Conservation (phyloP, 768 basidiomycete genomes). For the Kockovaella imperatae region DNA sequence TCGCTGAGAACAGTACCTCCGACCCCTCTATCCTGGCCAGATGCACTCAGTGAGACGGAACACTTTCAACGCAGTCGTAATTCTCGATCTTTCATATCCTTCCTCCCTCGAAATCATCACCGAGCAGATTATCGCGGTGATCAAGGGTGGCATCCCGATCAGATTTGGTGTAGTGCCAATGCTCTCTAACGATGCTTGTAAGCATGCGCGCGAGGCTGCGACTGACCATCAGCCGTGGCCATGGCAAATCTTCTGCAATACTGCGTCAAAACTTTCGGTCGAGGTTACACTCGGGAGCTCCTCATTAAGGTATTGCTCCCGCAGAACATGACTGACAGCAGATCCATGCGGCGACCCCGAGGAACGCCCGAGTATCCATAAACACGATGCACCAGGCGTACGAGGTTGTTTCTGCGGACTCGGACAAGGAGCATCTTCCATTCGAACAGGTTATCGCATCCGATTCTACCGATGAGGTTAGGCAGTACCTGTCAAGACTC, state of each 20-base stretch:
- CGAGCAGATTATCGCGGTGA: constrained; percentile 59
- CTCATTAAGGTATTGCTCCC: constrained; percentile 46
- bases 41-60: constrained; percentile 69
- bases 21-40: constrained; percentile 70
- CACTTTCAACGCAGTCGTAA: constrained; percentile 72
- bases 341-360: constrained; percentile 18
- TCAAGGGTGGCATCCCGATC: constrained; percentile 65
- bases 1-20: constrained; percentile 55
- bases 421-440: constrained; percentile 16
- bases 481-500: constrained; percentile 57
- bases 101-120: constrained; percentile 58
- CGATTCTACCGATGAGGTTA: constrained; percentile 42
- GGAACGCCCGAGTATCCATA: constrained; percentile 14
- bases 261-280: constrained; percentile 57
- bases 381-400: constrained; percentile 19
- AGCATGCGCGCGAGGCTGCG: constrained; percentile 1
- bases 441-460: constrained; percentile 36
- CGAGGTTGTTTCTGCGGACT: constrained; percentile 9
- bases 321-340: neutral
- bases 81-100: constrained; percentile 67
- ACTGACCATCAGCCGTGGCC: constrained; percentile 49
- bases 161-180: constrained; percentile 80
- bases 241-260: constrained; percentile 70
- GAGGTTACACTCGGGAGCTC: constrained; percentile 59
- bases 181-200: constrained; percentile 47